Conservation (phyloP, 2,329 filamentous ascomycete genomes). For the Fusarium anguioides region DNA sequence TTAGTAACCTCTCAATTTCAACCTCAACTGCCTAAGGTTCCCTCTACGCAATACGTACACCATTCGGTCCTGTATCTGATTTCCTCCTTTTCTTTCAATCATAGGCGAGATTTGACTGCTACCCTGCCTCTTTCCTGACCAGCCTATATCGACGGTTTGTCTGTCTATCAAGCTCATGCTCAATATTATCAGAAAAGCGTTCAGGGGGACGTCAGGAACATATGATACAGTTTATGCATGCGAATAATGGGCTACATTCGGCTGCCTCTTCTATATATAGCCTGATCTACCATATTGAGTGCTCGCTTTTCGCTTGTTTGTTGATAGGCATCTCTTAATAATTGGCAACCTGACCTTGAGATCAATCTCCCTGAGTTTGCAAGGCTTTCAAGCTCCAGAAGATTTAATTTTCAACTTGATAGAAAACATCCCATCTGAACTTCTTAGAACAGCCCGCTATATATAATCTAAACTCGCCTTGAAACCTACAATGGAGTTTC, state of each 20-base stretch:
- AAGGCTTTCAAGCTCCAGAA: no score
- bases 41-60: background rate
- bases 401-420: no score
- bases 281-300: background rate
- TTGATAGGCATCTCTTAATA: background rate
- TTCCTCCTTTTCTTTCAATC: background rate
- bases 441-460: no score
- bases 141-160: background rate
- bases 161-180: background rate
- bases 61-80: background rate
- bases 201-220: background rate
- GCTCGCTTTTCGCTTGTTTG: background rate
- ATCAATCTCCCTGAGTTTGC: no score
- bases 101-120: constrained; percentile 4
- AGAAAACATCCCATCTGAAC: no score
- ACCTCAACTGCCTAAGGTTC: background rate
- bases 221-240: background rate
- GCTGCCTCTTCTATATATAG: background rate
- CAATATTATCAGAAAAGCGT: background rate
- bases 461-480: no score
- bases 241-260: background rate
- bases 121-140: background rate
- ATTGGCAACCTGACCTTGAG: background rate
- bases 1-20: background rate
- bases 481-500: no score